A percentile compares a stretch with the other conserved stretches of the same genome.
Evolutionary conservation across 345 rosid species (phyloP).

Genomic region (Boechera retrofracta): DNA sequence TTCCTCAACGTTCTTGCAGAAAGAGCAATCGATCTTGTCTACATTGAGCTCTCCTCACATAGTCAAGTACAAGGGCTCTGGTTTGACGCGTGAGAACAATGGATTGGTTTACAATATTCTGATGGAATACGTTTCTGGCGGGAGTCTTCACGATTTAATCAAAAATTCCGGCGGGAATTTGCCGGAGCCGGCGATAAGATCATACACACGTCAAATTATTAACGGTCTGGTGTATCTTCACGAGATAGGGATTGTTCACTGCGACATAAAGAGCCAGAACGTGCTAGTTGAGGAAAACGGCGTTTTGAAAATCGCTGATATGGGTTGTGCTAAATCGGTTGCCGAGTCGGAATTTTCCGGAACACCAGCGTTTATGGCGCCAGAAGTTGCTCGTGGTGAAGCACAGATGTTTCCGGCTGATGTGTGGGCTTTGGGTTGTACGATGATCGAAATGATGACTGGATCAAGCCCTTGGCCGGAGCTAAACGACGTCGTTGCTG

Average conservation of each 20-base stretch:
- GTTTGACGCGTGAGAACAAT: constrained; percentile 45
- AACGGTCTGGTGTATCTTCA: constrained; percentile 66
- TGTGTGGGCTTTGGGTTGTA: constrained; percentile 88
- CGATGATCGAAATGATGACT: constrained; percentile 73
- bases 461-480: constrained; percentile 76
- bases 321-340: constrained; percentile 74
- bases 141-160: constrained; percentile 66
- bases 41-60: constrained; percentile 62
- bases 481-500: constrained; percentile 60
- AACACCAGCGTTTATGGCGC: constrained; percentile 90
- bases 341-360: constrained; percentile 55
- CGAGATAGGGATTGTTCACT: constrained; percentile 64
- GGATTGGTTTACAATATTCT: constrained; percentile 59
- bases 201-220: constrained; percentile 52
- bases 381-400: constrained; percentile 89
- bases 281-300: constrained; percentile 60
- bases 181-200: constrained; percentile 56
- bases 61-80: constrained; percentile 63
- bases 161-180: constrained; percentile 56
- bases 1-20: constrained; percentile 56
- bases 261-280: constrained; percentile 79
- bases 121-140: constrained; percentile 72
- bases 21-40: constrained; percentile 63
- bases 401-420: constrained; percentile 79
- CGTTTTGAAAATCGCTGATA: constrained; percentile 63